These are phyloP conservation scores for Jacaranda mimosifolia DNA, from an alignment of 257 asterid genomes.

Conservation along the genomic window DNA sequence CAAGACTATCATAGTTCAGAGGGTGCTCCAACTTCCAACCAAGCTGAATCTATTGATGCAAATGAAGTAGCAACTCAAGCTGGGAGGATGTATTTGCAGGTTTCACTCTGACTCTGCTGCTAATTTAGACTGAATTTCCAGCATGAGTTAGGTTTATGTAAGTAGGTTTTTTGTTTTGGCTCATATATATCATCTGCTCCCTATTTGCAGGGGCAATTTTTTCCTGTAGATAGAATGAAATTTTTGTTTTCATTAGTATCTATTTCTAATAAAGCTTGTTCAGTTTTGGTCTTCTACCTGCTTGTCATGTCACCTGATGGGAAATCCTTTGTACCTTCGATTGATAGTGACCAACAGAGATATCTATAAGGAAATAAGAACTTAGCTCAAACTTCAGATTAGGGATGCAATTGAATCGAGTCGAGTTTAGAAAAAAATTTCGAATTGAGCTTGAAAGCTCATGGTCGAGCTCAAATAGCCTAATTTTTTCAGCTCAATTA, in stretches of 20 bases:
- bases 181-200: slow-evolving; percentile 29
- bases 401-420: no score
- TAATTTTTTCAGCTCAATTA: no score
- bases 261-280: slow-evolving; percentile 39
- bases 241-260: slow-evolving; percentile 31
- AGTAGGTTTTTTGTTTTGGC: slow-evolving; percentile 36
- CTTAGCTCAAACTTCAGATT: no score
- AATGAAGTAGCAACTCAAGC: slow-evolving; percentile 34
- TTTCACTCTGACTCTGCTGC: slow-evolving; percentile 30
- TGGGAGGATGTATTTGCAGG: slow-evolving; percentile 33
- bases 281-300: slow-evolving; percentile 39
- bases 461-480: no score
- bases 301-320: background rate
- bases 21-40: no score
- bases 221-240: slow-evolving; percentile 52
- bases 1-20: no score
- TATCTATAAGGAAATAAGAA: no score
- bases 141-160: slow-evolving; percentile 33
- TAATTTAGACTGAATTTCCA: slow-evolving; percentile 23
- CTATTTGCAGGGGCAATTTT: slow-evolving; percentile 47
- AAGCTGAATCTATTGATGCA: slow-evolving; percentile 24
- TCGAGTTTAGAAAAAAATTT: no score
- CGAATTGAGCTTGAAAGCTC: no score
- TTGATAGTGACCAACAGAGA: background rate
- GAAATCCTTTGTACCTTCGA: background rate